Percentiles rank a stretch among this genome's conserved stretches.
Conservation (phyloP, 1,139 yeast species). For the Geotrichum australiense region DNA sequence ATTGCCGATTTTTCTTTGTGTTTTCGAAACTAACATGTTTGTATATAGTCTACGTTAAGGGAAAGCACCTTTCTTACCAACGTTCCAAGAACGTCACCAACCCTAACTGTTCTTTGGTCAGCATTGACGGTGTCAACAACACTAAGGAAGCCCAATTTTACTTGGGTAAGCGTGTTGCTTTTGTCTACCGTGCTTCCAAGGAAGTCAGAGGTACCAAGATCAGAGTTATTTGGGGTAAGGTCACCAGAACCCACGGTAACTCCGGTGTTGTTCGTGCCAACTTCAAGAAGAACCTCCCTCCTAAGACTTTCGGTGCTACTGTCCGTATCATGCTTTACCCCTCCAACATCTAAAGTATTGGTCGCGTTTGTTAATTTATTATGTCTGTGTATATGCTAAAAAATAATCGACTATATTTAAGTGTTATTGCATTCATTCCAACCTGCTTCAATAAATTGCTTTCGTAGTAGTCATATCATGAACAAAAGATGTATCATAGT, state of each 20-base stretch:
- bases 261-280: slow-evolving; percentile 97
- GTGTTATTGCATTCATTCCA: no score
- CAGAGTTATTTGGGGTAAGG: slow-evolving; percentile 96
- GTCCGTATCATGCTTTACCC: slow-evolving; percentile 99
- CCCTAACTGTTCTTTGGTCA: slow-evolving; percentile 96
- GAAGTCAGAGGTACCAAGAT: slow-evolving; percentile 98
- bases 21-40: no score
- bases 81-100: slow-evolving; percentile 97
- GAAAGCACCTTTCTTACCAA: slow-evolving; percentile 99
- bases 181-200: slow-evolving; percentile 98
- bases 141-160: slow-evolving; percentile 96
- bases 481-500: no score
- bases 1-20: no score
- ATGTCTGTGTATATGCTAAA: slow-evolving; percentile 1
- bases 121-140: slow-evolving; percentile 90
- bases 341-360: slow-evolving; percentile 79
- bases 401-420: slow-evolving; percentile 4
- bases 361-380: slow-evolving; percentile 7
- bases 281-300: slow-evolving; percentile 98
- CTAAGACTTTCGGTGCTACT: slow-evolving; percentile 99
- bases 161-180: slow-evolving; percentile 99
- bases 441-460: no score
- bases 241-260: slow-evolving; percentile 98
- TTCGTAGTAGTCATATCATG: no score
- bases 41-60: slow-evolving; percentile 98